These are phyloP conservation scores for Cucurbita maxima DNA, from an alignment of 306 rosid species.

Conservation along the genomic window DNA sequence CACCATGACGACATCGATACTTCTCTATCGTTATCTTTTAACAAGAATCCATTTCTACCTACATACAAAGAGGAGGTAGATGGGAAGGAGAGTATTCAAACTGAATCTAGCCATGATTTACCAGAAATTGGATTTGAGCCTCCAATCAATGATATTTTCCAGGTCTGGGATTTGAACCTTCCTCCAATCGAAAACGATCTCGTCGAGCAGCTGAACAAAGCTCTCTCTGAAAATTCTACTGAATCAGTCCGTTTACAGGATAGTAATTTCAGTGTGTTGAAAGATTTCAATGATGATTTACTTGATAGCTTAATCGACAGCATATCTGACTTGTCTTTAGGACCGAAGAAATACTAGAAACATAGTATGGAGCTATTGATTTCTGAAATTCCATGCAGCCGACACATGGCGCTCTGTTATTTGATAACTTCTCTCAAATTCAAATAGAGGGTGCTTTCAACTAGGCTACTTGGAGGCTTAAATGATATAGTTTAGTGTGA, in stretches of 20 bases:
- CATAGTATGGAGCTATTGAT: background rate
- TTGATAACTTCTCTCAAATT: background rate
- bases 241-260: background rate
- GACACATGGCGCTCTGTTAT: background rate
- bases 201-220: background rate
- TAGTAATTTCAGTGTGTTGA: background rate
- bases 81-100: background rate
- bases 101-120: background rate
- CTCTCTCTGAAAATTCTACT: background rate
- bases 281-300: background rate
- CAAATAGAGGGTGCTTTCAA: background rate
- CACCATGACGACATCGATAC: background rate
- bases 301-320: background rate
- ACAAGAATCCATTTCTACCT: background rate
- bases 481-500: too few species aligned
- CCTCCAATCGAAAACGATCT: background rate
- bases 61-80: background rate
- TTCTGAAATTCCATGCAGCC: background rate
- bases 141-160: slow-evolving; percentile 1
- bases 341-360: background rate
- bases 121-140: background rate
- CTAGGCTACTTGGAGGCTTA: too few species aligned
- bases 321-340: background rate
- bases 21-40: background rate
- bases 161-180: background rate